A percentile compares a stretch with the other conserved stretches of the same genome.
Evolutionary conservation across 352 stramenopile species (phyloP).

Genomic region (Phytophthora podocarpi): DNA sequence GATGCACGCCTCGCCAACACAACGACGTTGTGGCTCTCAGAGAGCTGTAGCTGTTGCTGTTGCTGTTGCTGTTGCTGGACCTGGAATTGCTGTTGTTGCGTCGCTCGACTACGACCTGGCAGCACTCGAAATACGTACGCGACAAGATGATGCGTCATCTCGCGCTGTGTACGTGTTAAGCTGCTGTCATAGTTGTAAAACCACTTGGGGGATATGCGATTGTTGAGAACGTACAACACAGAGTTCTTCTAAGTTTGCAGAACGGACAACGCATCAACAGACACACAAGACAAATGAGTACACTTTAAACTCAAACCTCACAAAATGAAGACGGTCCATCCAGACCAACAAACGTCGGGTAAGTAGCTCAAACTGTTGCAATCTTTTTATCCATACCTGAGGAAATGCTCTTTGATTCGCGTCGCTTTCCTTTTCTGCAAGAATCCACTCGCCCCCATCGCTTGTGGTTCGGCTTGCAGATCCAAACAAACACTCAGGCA

Average conservation of each 20-base stretch:
- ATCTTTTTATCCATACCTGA: conserved; percentile 17
- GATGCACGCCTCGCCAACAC: conserved; percentile 18
- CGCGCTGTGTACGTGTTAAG: conserved; percentile 32
- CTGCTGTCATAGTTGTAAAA: conserved; percentile 45
- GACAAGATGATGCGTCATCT: conserved; percentile 39
- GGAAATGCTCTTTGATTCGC: conserved; percentile 23
- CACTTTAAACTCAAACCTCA: too few relatives aligned
- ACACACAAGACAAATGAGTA: too few relatives aligned
- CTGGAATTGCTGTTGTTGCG: background rate
- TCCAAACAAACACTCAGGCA: background rate
- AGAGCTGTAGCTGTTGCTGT: too few relatives aligned
- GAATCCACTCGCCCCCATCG: conserved; percentile 8
- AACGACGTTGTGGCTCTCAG: background rate
- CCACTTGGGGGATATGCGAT: conserved; percentile 34
- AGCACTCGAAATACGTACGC: conserved; percentile 30
- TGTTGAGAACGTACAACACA: conserved; percentile 40
- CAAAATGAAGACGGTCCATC: too few relatives aligned
- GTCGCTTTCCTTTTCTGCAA: conserved; percentile 34
- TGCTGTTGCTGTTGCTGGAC: background rate
- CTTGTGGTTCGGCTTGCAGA: background rate
- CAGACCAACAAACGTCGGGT: too few relatives aligned
- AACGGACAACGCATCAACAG: too few relatives aligned
- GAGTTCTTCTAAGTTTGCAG: conserved; percentile 37
- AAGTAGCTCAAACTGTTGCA: background rate
- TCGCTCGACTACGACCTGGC: background rate